Evolutionary conservation across 2,329 filamentous ascomycete species (phyloP).

Genomic region (Dichotomopilus funicola): DNA sequence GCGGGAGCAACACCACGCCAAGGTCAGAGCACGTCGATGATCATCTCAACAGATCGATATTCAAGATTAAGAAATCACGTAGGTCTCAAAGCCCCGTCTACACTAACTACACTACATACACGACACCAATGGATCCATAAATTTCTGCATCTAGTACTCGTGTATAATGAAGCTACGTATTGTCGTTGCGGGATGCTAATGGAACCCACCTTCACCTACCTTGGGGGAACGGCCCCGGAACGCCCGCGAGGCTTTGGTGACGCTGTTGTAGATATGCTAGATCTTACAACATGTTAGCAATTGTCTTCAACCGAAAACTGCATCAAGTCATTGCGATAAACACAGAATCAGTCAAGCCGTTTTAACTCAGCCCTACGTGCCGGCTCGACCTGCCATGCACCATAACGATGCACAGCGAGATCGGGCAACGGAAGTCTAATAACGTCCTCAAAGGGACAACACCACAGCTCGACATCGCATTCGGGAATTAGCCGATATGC

Average conservation of each 20-base stretch:
- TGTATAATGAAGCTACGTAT: no score
- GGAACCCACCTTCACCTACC: no score
- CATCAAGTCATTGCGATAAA: neutral
- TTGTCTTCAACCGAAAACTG: neutral
- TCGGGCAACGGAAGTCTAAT: conserved; percentile 55
- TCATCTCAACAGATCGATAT: neutral
- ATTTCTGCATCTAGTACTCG: no score
- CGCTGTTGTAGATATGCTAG: neutral
- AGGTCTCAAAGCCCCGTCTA: no score
- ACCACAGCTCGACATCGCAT: conserved; percentile 70
- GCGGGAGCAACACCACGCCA: neutral
- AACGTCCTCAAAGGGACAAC: conserved; percentile 47
- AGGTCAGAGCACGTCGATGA: neutral
- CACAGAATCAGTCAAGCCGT: conserved; percentile 31
- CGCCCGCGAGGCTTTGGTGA: neutral
- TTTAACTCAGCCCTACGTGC: conserved; percentile 34
- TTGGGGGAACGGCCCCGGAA: neutral
- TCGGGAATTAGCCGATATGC: conserved; percentile 30
- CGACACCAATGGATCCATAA: no score
- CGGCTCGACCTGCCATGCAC: conserved; percentile 27
- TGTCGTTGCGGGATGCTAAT: no score
- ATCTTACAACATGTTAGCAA: conserved; percentile 14
- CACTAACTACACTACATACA: neutral
- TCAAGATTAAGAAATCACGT: neutral
- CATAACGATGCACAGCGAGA: conserved; percentile 51